phyloP scores from a whole-genome alignment of 176 grass and related monocot genomes.

The maize (Zea mays) region DNA sequence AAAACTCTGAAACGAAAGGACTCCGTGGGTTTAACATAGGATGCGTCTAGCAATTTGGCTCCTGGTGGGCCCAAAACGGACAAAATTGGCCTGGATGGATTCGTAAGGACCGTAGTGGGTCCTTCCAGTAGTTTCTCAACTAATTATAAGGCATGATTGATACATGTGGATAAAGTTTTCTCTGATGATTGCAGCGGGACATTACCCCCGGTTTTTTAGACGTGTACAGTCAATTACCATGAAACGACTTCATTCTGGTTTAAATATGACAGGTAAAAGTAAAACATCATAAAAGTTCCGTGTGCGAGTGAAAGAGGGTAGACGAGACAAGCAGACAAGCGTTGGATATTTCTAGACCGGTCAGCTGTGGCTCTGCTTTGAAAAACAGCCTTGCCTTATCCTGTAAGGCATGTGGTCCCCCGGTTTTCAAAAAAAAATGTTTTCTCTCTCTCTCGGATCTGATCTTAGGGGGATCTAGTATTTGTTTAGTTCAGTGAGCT shows the following conservation, averaged over 20 bases:
- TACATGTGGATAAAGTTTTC: neutral
- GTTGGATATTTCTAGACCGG: slow-evolving; percentile 13
- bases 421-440: neutral
- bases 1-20: neutral
- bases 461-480: neutral
- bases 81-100: neutral
- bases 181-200: neutral
- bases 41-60: slow-evolving; percentile 11
- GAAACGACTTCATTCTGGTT: no score
- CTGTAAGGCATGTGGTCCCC: neutral
- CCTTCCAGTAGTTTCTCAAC: neutral
- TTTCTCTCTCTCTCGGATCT: neutral
- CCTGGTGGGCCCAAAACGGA: neutral
- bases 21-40: no score
- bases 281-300: no score
- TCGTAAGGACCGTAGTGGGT: slow-evolving; percentile 15
- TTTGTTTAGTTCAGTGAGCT: no score
- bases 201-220: neutral
- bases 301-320: neutral
- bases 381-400: slow-evolving; percentile 19
- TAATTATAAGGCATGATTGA: slow-evolving; percentile 12
- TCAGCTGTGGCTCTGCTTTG: slow-evolving; percentile 2
- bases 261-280: no score
- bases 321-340: slow-evolving; percentile 6
- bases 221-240: no score